A percentile compares a stretch with the other conserved stretches of the same genome.
Evolutionary conservation across 768 basidiomycete genomes (phyloP).

Genomic region (Mycena kentingensis): DNA sequence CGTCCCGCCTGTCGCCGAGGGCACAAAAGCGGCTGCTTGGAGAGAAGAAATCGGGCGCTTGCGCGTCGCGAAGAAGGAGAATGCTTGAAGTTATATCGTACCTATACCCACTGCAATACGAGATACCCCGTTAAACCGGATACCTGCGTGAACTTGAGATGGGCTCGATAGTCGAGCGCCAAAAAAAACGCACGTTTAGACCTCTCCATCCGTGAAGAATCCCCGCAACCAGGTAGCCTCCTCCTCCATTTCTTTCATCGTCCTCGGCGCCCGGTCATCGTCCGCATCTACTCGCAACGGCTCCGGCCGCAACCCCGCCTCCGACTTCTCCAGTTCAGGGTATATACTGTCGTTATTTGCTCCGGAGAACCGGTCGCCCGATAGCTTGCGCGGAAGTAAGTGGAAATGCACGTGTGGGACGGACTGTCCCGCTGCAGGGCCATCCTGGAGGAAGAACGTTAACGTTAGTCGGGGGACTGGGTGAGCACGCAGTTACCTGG

Average conservation of each 20-base stretch:
- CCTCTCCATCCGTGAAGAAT: slow-evolving; percentile 47
- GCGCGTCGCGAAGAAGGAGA: too few relatives aligned
- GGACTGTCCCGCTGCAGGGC: slow-evolving; percentile 74
- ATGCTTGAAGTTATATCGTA: too few relatives aligned
- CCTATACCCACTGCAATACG: too few relatives aligned
- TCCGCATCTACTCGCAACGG: slow-evolving; percentile 68
- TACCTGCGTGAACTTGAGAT: not conserved
- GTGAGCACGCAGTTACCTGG: slow-evolving; percentile 55
- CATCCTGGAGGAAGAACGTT: slow-evolving; percentile 58
- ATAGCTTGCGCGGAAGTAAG: slow-evolving; percentile 76
- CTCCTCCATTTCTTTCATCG: slow-evolving; percentile 73
- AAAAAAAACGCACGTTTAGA: not conserved
- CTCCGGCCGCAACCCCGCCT: slow-evolving; percentile 49
- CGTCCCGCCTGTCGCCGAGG: too few relatives aligned
- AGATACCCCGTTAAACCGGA: too few relatives aligned
- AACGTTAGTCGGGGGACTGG: not conserved
- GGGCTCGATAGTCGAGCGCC: not conserved
- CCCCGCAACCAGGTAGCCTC: slow-evolving; percentile 71
- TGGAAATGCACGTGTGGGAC: slow-evolving; percentile 98
- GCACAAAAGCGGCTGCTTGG: too few relatives aligned
- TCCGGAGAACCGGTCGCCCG: slow-evolving; percentile 64
- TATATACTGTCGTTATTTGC: slow-evolving; percentile 72
- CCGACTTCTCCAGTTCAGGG: slow-evolving; percentile 70
- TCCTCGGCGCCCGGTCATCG: slow-evolving; percentile 62
- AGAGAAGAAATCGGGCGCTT: too few relatives aligned